phyloP scores from a whole-genome alignment of 2,329 filamentous ascomycete species.

The Stylonectria norvegica region DNA sequence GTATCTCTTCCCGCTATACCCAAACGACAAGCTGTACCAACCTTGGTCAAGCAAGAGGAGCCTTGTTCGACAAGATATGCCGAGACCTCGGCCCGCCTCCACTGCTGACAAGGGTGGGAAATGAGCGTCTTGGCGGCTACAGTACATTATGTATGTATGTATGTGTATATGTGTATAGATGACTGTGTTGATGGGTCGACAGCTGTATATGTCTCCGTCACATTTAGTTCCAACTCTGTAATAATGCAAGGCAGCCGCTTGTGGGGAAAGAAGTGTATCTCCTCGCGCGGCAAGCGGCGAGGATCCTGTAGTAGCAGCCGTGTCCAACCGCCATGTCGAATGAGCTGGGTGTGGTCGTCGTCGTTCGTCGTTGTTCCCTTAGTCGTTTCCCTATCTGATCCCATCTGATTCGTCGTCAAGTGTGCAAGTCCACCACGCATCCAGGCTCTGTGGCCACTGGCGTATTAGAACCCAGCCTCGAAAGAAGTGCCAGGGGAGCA shows the following conservation, averaged over 20 bases:
- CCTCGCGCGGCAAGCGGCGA: slow-evolving; percentile 16
- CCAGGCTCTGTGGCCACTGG: slow-evolving; percentile 5
- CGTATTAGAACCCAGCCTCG: slow-evolving; percentile 1
- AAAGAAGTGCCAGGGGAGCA: slow-evolving; percentile 7
- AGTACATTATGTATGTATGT: slow-evolving; percentile 12
- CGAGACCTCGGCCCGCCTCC: no score
- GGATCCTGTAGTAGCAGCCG: slow-evolving; percentile 20
- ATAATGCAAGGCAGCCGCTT: slow-evolving; percentile 19
- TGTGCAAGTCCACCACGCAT: slow-evolving; percentile 7
- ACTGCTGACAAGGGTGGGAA: no score
- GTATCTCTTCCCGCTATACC: slow-evolving; percentile 11
- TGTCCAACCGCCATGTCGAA: slow-evolving; percentile 21
- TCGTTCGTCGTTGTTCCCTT: slow-evolving; percentile 21
- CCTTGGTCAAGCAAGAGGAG: slow-evolving; percentile 1
- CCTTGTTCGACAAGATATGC: slow-evolving; percentile 1
- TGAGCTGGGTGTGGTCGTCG: slow-evolving; percentile 22
- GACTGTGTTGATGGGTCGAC: slow-evolving; percentile 14
- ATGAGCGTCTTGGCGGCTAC: slow-evolving; percentile 14
- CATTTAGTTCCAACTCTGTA: slow-evolving; percentile 13
- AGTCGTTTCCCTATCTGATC: slow-evolving; percentile 5
- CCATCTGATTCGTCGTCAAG: slow-evolving; percentile 6
- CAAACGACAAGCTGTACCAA: slow-evolving; percentile 6
- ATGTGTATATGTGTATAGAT: slow-evolving; percentile 13
- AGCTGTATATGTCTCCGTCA: slow-evolving; percentile 15
- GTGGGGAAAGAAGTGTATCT: slow-evolving; percentile 8